A percentile compares a stretch with the other conserved stretches of the same genome.
Evolutionary conservation across 208 protist species (phyloP).

Genomic region (Angomonas desouzai): DNA sequence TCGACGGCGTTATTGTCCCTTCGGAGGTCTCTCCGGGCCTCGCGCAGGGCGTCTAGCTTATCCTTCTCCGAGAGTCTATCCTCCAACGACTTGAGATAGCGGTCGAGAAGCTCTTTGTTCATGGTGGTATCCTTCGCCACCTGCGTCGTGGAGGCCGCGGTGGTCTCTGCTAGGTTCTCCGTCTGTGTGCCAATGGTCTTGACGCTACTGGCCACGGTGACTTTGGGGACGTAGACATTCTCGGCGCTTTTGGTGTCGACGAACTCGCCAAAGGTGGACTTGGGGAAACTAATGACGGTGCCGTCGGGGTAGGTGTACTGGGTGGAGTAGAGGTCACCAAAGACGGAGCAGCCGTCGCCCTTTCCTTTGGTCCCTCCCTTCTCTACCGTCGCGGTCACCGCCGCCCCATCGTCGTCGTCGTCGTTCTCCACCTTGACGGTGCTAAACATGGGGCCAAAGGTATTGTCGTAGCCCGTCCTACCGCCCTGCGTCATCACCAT

Average conservation of each 20-base stretch:
- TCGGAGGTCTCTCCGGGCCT: conserved; percentile 18
- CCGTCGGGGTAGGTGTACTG: conserved; percentile 29
- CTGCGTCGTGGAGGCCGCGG: neutral
- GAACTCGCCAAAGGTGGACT: conserved; percentile 27
- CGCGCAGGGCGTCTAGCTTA: conserved; percentile 21
- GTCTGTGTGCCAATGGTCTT: conserved; percentile 19
- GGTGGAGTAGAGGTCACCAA: conserved; percentile 16
- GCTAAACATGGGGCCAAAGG: conserved; percentile 8
- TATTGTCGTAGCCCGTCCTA: neutral
- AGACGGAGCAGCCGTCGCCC: neutral
- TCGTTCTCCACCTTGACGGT: neutral
- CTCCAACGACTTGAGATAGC: conserved; percentile 26
- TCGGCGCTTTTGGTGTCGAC: conserved; percentile 18
- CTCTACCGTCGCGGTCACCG: neutral
- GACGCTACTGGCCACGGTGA: neutral
- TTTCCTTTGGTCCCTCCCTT: neutral
- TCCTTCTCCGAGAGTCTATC: conserved; percentile 25
- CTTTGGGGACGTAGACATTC: neutral
- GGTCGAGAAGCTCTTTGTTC: conserved; percentile 19
- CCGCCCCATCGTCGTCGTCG: neutral
- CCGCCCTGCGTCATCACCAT: neutral
- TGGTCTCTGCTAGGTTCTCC: neutral
- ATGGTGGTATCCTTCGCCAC: conserved; percentile 3
- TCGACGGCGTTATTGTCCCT: conserved; percentile 6
- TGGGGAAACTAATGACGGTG: conserved; percentile 22